Base-by-base conservation (phyloP, 1,284 basidiomycete species). In the Fomitopsis betulina region DNA sequence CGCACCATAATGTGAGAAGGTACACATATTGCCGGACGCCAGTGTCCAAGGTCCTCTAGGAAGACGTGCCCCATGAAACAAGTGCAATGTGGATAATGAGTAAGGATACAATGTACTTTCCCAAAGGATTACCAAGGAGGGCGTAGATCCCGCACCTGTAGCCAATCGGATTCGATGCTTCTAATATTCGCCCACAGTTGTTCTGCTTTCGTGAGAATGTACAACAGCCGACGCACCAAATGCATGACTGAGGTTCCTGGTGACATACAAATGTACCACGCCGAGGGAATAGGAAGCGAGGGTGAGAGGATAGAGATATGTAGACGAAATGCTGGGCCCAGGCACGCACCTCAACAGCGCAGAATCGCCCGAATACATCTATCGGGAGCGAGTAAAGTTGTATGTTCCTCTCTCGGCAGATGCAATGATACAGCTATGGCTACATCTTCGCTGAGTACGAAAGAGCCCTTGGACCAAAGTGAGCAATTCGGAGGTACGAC, bases 91-190 rank as follows among this genome's bases (percentile, higher is more conserved):
- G 53, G 38, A 33, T 37, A 15, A 40, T 58, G 57, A 58, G 57
- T 58, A 58, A 58, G 53, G 37, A 53, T 21, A 12, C 17, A 23
- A 25, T 17, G n/a, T 39, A 13, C 32, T 38, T 58, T 55, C 47
- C 37, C 57, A 39, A 55, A 42, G 37, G 57, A 40, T 58, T 53
- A 58, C 57, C 57, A 58, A 58, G 35, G 33, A 33, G 19, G 21
- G 30, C 37, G 56, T 38, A 53, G 43, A 38, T 40, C 50, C 9
- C 19, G 10, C 3, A n/a, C 10, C 43, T 21, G 10, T 37, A 25
- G 21, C 55, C 55, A 51, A 56, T 50, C 38, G 38, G 37, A 23
- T 40, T 27, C 32, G n/a, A 51, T n/a, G 17, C 8, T 19, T 35
- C 49, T 32, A 32, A 33, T 15, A n/a, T 23, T 10, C 17, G 37